Evolutionary conservation across 1,284 basidiomycete genomes (phyloP), one percentile per base, ranked within the genome.

Genomic region (Cerrena zonata): DNA sequence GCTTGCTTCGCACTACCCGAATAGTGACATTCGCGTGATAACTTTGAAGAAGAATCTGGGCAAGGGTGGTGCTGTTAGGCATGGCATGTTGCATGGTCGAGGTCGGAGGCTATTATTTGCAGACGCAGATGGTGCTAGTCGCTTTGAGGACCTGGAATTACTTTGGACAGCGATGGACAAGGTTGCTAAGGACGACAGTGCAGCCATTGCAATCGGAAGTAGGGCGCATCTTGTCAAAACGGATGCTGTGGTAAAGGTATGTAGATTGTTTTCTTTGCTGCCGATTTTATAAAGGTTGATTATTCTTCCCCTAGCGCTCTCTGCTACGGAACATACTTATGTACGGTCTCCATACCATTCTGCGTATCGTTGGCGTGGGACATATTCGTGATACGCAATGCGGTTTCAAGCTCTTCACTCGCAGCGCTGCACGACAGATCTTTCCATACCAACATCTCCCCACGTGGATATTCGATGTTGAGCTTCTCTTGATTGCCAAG

Each of bases 381-480:
- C 84, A 91, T 61, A 89, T 96, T 57, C 81, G 86, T 27, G 94
- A 96, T 70, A 97, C 94, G 19, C 94, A 96, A 66, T 96, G 94
- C 64, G 94, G 94, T 36, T 97, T 97, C 82, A 96, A 97, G 69
- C 80, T 94, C 19, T 92, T 92, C 68, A 84, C 91, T 5, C 88
- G 92, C 2, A 64, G 75, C 4, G 86, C 91, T 0, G 91, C 91
- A 5, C 78, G 75, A 44, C 76, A 79, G 49, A 82, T 96, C 51
- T 96, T 95, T 67, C 91, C 91, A 0, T 75, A 76, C 2, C 85
- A 93, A 60, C 91, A 90, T 59, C 82, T 93, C 18, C 72, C 83
- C 11, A 87, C 87, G 0, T 96, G 93, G 93, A 94, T 95, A 63
- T 96, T 96, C 61, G 93, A 96, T 65, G 94, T 95, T 49, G 94